Evolutionary conservation across 306 rosid genomes (phyloP).

Genomic region (Sicyos baderoa): DNA sequence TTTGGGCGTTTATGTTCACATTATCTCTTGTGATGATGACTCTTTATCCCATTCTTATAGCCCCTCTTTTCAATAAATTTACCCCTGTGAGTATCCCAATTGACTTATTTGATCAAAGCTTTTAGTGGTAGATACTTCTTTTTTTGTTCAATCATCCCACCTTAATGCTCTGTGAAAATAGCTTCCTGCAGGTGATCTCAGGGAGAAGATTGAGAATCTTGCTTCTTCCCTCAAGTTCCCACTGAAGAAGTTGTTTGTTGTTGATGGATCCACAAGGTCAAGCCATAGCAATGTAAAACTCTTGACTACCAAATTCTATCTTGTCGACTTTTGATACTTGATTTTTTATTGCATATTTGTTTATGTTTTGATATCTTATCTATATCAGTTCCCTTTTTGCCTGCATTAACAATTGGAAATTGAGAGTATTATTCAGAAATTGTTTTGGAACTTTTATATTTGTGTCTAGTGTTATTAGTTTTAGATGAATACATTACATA

Average conservation of each 20-base stretch:
- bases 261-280: slow-evolving; percentile 97
- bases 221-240: slow-evolving; percentile 89
- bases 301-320: neutral
- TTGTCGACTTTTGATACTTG: slow-evolving; percentile 13
- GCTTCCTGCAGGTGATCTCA: slow-evolving; percentile 89
- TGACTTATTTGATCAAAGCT: neutral
- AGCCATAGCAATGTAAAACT: slow-evolving; percentile 95
- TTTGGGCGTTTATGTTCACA: slow-evolving; percentile 85
- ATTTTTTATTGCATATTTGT: neutral
- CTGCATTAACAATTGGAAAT: neutral
- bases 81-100: slow-evolving; percentile 62
- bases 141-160: neutral
- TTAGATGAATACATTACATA: neutral
- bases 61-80: slow-evolving; percentile 93
- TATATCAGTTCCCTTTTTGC: neutral
- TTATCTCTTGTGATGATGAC: slow-evolving; percentile 96
- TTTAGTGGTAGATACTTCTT: slow-evolving; percentile 15
- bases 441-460: slow-evolving; percentile 2
- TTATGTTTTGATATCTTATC: neutral
- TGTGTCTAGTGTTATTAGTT: neutral
- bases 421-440: neutral
- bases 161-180: slow-evolving; percentile 34
- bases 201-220: slow-evolving; percentile 84
- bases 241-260: slow-evolving; percentile 81
- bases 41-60: slow-evolving; percentile 81